These are phyloP conservation scores for Batrachochytrium dendrobatidis DNA, from an alignment of 371 early-diverging fungal genomes.

Conservation along the genomic window DNA sequence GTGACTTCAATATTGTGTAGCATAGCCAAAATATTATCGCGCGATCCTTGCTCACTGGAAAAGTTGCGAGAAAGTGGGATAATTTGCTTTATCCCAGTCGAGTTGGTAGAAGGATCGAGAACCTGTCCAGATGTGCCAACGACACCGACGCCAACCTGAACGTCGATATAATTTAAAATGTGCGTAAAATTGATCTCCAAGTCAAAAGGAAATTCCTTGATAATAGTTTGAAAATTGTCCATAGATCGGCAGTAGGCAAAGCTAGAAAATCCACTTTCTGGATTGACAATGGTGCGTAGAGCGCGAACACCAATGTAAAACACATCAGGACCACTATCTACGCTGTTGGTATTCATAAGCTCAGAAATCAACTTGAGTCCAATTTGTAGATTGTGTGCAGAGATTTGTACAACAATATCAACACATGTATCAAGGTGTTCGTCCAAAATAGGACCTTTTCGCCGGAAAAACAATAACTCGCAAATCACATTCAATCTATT, in stretches of 20 bases:
- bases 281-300: constrained; percentile 32
- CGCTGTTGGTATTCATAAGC: constrained; percentile 20
- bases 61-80: constrained; percentile 8
- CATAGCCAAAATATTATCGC: constrained; percentile 26
- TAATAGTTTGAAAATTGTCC: constrained; percentile 21
- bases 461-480: constrained; percentile 28
- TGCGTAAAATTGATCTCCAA: constrained; percentile 22
- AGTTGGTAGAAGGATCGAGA: constrained; percentile 16
- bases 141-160: constrained; percentile 21
- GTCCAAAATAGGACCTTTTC: constrained; percentile 19
- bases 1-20: constrained; percentile 12
- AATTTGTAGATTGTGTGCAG: constrained; percentile 31
- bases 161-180: constrained; percentile 27
- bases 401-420: constrained; percentile 39
- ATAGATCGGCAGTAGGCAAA: constrained; percentile 12
- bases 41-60: constrained; percentile 12
- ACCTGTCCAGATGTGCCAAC: constrained; percentile 24
- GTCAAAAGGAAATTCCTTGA: constrained; percentile 29
- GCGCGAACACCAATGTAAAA: constrained; percentile 33
- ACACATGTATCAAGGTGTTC: constrained; percentile 31
- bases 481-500: constrained; percentile 31
- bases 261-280: constrained; percentile 29
- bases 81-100: neutral
- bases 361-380: constrained; percentile 26
- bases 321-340: constrained; percentile 21